Evolutionary conservation across 805 yeast species (phyloP), one percentile per base, ranked within the genome.

Genomic region (Phaffomyces opuntiae): DNA sequence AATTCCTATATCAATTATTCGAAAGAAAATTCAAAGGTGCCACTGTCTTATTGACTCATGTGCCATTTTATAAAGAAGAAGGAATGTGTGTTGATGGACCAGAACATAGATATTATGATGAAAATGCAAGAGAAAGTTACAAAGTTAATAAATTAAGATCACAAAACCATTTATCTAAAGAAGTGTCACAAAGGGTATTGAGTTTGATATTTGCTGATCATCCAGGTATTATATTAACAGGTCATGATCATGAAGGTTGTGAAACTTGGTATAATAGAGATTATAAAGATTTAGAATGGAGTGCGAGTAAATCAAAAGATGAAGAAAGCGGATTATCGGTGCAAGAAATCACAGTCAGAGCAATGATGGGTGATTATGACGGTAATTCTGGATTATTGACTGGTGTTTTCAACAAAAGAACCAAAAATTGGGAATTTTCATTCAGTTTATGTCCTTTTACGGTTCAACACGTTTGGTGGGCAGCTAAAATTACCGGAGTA

Each of bases 241-340:
- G 99, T 1, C 99, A 93, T 65, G 99, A 93, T 60, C 99, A 93
- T 59, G 90, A 83, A 53, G 99, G 99, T 2, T 93, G 99, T 60
- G 82, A 80, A 53, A 76, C 81, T 34, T 72, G 74, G 62, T 87
- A 85, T 61, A 78, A 75, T 59, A 70, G 58, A 47, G 61, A 73
- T 42, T 49, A 51, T 9, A 59, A 60, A 1, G 58, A 60, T 17
- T 72, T 70, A 6, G 64, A 68, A 16, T 85, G 95, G 95, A 70
- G 63, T 7, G 85, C 89, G 0, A 62, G 77, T 9, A 0, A 79
- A 77, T 51, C 56, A 60, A 4, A 60, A 61, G 36, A 53, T 1
- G 53, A 57, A 32, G 63, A 57, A 17, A 56, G 60, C n/a, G 67
- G 31, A 9, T 29, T 29, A 29, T 29, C 72, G 16, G 66, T 88